Percentiles rank a stretch among this genome's conserved stretches.
Conservation (phyloP, 192 early-diverging fungal species). For the Umbelopsis sp. region DNA sequence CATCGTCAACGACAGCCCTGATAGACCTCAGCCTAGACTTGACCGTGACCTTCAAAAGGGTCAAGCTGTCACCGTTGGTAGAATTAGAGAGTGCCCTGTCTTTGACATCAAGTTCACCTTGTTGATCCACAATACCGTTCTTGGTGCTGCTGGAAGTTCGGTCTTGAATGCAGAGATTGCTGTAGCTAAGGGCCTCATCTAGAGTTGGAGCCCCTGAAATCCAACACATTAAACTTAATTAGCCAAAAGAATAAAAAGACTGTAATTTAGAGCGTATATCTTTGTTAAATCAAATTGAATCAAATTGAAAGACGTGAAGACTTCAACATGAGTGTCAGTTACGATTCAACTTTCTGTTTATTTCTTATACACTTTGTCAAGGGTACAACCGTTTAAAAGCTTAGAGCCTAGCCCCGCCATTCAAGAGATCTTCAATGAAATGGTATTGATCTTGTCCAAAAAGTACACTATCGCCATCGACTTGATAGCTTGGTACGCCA, state of each 20-base stretch:
- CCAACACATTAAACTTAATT: neutral
- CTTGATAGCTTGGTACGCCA: constrained; percentile 29
- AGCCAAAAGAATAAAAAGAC: neutral
- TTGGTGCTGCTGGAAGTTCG: constrained; percentile 93
- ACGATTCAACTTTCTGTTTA: too few species aligned
- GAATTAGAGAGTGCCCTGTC: constrained; percentile 82
- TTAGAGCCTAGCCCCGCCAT: neutral
- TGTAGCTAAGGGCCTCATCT: constrained; percentile 73
- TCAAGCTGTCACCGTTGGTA: constrained; percentile 91
- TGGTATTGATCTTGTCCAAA: constrained; percentile 30
- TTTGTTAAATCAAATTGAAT: neutral
- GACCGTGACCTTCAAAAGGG: constrained; percentile 86
- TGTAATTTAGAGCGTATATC: neutral
- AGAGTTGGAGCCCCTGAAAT: neutral
- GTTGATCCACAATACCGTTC: constrained; percentile 93
- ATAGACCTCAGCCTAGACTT: constrained; percentile 94
- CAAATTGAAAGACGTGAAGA: neutral
- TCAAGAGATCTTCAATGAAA: constrained; percentile 6
- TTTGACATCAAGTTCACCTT: constrained; percentile 92
- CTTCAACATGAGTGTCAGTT: neutral
- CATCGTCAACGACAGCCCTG: constrained; percentile 68
- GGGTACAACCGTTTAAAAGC: too few species aligned
- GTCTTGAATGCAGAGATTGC: constrained; percentile 96
- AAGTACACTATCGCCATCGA: constrained; percentile 24
- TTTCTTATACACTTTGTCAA: too few species aligned